Evolutionary conservation across 805 yeast genomes (phyloP).

Genomic region (Kregervanrija pseudodelftensis): DNA sequence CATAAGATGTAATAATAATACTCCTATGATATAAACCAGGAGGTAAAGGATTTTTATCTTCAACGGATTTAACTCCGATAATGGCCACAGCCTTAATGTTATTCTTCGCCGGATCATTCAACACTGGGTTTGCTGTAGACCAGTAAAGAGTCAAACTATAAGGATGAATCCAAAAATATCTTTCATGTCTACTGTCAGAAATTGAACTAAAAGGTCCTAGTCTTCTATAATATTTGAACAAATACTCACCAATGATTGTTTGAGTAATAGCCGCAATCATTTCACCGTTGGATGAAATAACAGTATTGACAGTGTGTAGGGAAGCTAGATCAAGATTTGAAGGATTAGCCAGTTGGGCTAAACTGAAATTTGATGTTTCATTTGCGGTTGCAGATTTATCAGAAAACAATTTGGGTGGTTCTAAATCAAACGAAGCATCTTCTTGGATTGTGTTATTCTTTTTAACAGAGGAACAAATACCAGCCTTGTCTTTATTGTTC

Average conservation of each 20-base stretch:
- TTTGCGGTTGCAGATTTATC: too few relatives aligned
- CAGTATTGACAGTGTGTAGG: conserved; percentile 40
- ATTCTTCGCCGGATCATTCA: conserved; percentile 56
- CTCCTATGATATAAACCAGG: conserved; percentile 84
- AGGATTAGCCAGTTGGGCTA: conserved; percentile 11
- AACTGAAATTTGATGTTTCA: too few relatives aligned
- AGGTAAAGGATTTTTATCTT: conserved; percentile 81
- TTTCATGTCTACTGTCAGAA: conserved; percentile 76
- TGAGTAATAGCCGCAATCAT: conserved; percentile 86
- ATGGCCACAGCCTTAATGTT: conserved; percentile 79
- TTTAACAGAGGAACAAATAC: neutral
- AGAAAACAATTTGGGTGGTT: neutral
- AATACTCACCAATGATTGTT: conserved; percentile 86
- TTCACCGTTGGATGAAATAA: conserved; percentile 60
- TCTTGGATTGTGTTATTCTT: conserved; percentile 7
- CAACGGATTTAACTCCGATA: conserved; percentile 67
- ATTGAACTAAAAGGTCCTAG: conserved; percentile 68
- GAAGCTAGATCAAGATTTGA: conserved; percentile 14
- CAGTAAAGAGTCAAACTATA: conserved; percentile 86
- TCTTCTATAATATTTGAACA: conserved; percentile 77
- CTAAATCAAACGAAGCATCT: conserved; percentile 6
- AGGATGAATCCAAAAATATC: conserved; percentile 96
- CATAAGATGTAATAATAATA: conserved; percentile 60
- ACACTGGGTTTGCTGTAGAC: conserved; percentile 75
- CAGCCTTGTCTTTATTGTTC: conserved; percentile 8